phyloP scores from a whole-genome alignment of 805 yeast genomes.

The Brettanomyces anomalus region DNA sequence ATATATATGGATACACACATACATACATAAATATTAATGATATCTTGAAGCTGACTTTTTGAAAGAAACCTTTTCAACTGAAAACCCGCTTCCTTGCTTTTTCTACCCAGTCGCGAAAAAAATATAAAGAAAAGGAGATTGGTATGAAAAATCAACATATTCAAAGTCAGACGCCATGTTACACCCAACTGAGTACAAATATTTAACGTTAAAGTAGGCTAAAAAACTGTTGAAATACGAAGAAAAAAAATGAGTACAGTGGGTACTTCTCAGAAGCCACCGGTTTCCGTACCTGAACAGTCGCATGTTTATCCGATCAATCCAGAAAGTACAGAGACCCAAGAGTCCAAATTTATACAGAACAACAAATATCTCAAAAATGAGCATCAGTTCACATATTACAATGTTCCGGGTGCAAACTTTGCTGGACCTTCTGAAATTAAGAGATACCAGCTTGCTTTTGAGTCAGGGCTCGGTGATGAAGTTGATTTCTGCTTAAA shows the following conservation, averaged over 20 bases:
- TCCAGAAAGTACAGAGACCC: slow-evolving; percentile 24
- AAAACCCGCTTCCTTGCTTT: too few species aligned
- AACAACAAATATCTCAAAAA: slow-evolving; percentile 22
- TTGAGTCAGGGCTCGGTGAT: slow-evolving; percentile 50
- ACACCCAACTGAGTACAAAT: slow-evolving; percentile 14
- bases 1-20: too few species aligned
- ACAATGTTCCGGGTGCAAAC: slow-evolving; percentile 26
- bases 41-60: too few species aligned
- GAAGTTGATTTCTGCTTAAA: slow-evolving; percentile 70
- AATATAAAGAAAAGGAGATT: too few species aligned
- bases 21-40: too few species aligned
- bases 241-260: too few species aligned
- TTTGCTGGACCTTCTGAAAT: slow-evolving; percentile 53
- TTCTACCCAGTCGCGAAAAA: too few species aligned
- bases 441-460: slow-evolving; percentile 61
- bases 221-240: background rate
- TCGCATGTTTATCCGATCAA: slow-evolving; percentile 23
- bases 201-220: background rate
- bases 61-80: too few species aligned
- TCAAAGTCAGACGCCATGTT: background rate
- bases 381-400: slow-evolving; percentile 22
- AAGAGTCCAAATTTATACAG: slow-evolving; percentile 24
- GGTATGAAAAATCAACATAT: too few species aligned
- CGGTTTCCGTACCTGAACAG: background rate
- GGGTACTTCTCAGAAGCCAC: too few species aligned